These are phyloP conservation scores for Paecilomyces variotii DNA, from an alignment of 2,329 filamentous ascomycete species.

Conservation along the genomic window DNA sequence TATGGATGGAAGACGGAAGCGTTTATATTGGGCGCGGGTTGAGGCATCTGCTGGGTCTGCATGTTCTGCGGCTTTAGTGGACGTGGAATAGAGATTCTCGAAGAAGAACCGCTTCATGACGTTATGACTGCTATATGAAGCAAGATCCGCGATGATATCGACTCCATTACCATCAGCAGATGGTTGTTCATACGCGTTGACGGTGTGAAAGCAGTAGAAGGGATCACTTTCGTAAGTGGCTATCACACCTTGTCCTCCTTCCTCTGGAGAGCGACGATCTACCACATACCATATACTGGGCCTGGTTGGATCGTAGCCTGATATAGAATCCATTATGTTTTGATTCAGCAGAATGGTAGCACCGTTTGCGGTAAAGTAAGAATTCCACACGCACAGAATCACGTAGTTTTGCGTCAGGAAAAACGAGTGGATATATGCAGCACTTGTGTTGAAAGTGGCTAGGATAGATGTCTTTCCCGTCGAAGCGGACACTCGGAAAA, in stretches of 20 bases:
- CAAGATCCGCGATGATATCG: constrained; percentile 58
- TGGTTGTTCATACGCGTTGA: constrained; percentile 66
- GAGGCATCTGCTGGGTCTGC: constrained; percentile 21
- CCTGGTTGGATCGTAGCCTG: constrained; percentile 50
- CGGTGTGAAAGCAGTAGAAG: constrained; percentile 70
- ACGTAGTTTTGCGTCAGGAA: constrained; percentile 65
- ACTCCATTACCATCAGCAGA: constrained; percentile 24
- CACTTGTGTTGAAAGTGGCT: constrained; percentile 51
- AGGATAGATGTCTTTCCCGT: constrained; percentile 63
- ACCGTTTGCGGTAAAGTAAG: constrained; percentile 52
- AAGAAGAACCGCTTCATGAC: constrained; percentile 63
- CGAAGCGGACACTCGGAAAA: constrained; percentile 57
- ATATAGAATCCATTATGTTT: constrained; percentile 62
- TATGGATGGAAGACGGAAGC: constrained; percentile 32
- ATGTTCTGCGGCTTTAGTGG: constrained; percentile 38
- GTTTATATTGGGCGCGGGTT: constrained; percentile 15
- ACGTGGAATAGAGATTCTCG: constrained; percentile 55
- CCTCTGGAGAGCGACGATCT: constrained; percentile 45
- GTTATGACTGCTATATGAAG: constrained; percentile 56
- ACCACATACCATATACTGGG: constrained; percentile 65
- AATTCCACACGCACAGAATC: constrained; percentile 63
- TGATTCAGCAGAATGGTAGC: constrained; percentile 54
- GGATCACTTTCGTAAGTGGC: constrained; percentile 59
- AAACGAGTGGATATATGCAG: constrained; percentile 77
- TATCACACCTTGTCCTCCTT: constrained; percentile 55